Conservation (phyloP, 2,329 filamentous ascomycete genomes). For the Beauveria caledonica region DNA sequence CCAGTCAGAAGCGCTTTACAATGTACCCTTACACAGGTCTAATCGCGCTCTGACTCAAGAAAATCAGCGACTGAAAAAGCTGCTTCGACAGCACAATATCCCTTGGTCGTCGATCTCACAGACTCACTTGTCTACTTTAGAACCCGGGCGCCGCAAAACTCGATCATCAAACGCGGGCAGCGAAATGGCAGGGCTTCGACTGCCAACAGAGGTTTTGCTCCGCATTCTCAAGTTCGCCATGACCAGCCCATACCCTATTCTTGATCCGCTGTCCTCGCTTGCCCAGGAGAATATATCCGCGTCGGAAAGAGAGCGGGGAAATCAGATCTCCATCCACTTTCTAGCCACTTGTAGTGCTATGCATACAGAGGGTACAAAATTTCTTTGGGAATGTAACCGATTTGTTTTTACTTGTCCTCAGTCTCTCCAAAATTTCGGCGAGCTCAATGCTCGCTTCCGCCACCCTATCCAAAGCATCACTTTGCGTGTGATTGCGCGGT, state of each 20-base stretch:
- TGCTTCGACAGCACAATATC: constrained; percentile 44
- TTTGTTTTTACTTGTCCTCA: constrained; percentile 48
- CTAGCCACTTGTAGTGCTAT: constrained; percentile 44
- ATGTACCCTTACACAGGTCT: constrained; percentile 38
- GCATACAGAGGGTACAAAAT: constrained; percentile 38
- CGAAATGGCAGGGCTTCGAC: constrained; percentile 29
- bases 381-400: constrained; percentile 43
- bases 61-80: constrained; percentile 40
- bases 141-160: constrained; percentile 26
- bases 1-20: constrained; percentile 38
- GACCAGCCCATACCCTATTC: constrained; percentile 39
- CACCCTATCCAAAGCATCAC: constrained; percentile 37
- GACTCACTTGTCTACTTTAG: constrained; percentile 24
- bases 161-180: constrained; percentile 21
- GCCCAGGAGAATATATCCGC: constrained; percentile 35
- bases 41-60: constrained; percentile 40
- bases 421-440: constrained; percentile 40
- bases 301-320: constrained; percentile 34
- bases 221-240: constrained; percentile 44
- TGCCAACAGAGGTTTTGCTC: constrained; percentile 46
- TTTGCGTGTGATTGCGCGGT: constrained; percentile 45
- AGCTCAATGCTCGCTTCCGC: constrained; percentile 35
- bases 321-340: constrained; percentile 45
- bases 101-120: constrained; percentile 36
- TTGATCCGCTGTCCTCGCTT: constrained; percentile 43